Conservation (phyloP, 352 stramenopile species). For the Hyaloperonospora arabidopsidis region DNA sequence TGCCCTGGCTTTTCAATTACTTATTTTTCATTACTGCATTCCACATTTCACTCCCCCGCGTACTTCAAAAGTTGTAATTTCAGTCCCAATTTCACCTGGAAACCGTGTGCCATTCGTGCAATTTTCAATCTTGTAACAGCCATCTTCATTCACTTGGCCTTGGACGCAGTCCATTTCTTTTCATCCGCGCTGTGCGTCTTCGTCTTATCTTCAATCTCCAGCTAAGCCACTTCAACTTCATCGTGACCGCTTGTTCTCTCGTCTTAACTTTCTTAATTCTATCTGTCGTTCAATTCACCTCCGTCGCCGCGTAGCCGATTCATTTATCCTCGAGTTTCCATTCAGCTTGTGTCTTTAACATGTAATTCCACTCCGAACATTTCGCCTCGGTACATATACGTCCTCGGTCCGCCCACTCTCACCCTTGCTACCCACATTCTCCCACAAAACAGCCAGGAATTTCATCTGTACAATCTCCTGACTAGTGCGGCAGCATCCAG, state of each 20-base stretch:
- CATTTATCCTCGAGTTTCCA: constrained; percentile 31
- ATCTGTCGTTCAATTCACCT: constrained; percentile 19
- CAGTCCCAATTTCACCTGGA: constrained; percentile 31
- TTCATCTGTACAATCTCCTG: constrained; percentile 20
- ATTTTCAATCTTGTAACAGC: constrained; percentile 28
- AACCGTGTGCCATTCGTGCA: constrained; percentile 24
- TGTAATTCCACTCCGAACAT: constrained; percentile 34
- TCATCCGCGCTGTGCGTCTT: constrained; percentile 24
- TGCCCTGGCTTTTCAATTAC: constrained; percentile 25
- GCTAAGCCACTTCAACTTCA: constrained; percentile 27
- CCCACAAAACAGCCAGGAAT: constrained; percentile 9
- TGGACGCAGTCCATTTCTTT: constrained; percentile 19
- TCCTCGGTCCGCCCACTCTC: constrained; percentile 22
- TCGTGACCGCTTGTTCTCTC: constrained; percentile 26
- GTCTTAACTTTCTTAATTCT: constrained; percentile 28
- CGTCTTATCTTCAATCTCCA: constrained; percentile 26
- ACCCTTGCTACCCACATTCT: constrained; percentile 7
- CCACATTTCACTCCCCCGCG: constrained; percentile 24
- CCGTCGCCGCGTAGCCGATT: constrained; percentile 25
- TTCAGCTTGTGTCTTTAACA: constrained; percentile 28
- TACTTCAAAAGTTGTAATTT: constrained; percentile 43
- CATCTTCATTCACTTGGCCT: constrained; percentile 29
- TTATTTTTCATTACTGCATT: constrained; percentile 33
- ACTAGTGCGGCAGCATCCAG: constrained; percentile 3
- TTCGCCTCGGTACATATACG: constrained; percentile 34